Percentiles rank a stretch among this genome's conserved stretches.
These are phyloP conservation scores for Amanita rimosa DNA, from an alignment of 768 basidiomycete genomes.

Conservation along the genomic window DNA sequence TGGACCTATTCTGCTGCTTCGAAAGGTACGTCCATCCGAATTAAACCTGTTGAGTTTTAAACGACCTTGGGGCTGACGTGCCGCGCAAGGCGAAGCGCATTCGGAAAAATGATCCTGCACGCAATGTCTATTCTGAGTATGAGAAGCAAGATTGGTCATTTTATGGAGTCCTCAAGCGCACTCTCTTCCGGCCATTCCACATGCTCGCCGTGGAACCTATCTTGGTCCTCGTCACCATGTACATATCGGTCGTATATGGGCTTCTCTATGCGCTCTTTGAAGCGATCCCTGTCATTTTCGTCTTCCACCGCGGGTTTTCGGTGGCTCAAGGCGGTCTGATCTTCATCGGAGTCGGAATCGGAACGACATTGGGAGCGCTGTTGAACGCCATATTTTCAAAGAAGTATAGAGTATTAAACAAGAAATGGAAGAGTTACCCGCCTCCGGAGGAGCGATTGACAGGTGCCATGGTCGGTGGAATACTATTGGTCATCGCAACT, in stretches of 20 bases:
- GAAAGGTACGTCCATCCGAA: slow-evolving; percentile 25
- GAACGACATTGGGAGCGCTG: slow-evolving; percentile 31
- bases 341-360: slow-evolving; percentile 46
- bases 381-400: slow-evolving; percentile 26
- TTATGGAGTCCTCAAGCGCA: slow-evolving; percentile 38
- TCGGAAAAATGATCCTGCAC: slow-evolving; percentile 35
- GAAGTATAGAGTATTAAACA: slow-evolving; percentile 30
- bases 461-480: slow-evolving; percentile 43
- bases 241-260: slow-evolving; percentile 50
- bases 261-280: slow-evolving; percentile 45
- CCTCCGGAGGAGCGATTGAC: slow-evolving; percentile 54
- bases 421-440: slow-evolving; percentile 37
- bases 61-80: background rate
- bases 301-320: slow-evolving; percentile 24
- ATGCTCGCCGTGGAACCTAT: slow-evolving; percentile 57
- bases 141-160: slow-evolving; percentile 47
- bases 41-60: background rate
- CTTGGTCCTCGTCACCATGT: slow-evolving; percentile 48
- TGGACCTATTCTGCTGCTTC: slow-evolving; percentile 43
- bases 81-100: slow-evolving; percentile 28
- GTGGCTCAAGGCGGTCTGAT: slow-evolving; percentile 33
- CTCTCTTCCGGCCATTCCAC: slow-evolving; percentile 45
- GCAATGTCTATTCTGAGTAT: slow-evolving; percentile 39
- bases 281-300: slow-evolving; percentile 42
- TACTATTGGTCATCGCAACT: slow-evolving; percentile 40